Evolutionary conservation across 306 rosid species (phyloP).

Genomic region (Boehmeria nivea): DNA sequence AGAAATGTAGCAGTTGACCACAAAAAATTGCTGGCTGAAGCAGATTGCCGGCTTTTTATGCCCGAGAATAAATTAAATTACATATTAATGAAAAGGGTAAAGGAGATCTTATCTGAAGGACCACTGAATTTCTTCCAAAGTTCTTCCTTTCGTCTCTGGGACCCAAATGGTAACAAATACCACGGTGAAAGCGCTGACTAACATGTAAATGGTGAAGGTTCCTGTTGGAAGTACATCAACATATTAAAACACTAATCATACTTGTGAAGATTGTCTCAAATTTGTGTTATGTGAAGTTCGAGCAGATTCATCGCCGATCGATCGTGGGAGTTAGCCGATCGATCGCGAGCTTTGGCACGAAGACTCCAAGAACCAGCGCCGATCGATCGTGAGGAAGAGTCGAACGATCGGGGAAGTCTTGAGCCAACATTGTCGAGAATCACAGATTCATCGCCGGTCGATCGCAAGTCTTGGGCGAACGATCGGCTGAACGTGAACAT

Average conservation of each 20-base stretch:
- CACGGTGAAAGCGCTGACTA: slow-evolving; percentile 53
- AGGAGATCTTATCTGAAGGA: slow-evolving; percentile 67
- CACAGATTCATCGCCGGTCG: no score
- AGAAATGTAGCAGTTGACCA: neutral
- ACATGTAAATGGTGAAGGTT: slow-evolving; percentile 71
- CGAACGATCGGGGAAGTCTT: no score
- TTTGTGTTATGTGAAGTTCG: no score
- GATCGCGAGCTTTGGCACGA: no score
- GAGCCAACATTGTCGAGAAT: no score
- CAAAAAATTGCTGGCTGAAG: slow-evolving; percentile 10
- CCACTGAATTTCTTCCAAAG: slow-evolving; percentile 84
- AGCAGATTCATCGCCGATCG: no score
- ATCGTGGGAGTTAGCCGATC: no score
- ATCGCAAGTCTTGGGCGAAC: no score
- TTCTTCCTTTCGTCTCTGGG: slow-evolving; percentile 91
- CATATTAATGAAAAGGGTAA: neutral
- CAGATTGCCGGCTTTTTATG: slow-evolving; percentile 9
- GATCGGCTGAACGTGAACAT: no score
- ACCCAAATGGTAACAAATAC: slow-evolving; percentile 71
- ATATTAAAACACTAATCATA: neutral
- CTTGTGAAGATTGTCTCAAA: no score
- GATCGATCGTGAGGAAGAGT: no score
- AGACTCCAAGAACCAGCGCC: no score
- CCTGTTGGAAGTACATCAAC: slow-evolving; percentile 41
- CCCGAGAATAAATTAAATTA: neutral